phyloP scores from a whole-genome alignment of 2,329 filamentous ascomycete species.

The Graphium sp. region DNA sequence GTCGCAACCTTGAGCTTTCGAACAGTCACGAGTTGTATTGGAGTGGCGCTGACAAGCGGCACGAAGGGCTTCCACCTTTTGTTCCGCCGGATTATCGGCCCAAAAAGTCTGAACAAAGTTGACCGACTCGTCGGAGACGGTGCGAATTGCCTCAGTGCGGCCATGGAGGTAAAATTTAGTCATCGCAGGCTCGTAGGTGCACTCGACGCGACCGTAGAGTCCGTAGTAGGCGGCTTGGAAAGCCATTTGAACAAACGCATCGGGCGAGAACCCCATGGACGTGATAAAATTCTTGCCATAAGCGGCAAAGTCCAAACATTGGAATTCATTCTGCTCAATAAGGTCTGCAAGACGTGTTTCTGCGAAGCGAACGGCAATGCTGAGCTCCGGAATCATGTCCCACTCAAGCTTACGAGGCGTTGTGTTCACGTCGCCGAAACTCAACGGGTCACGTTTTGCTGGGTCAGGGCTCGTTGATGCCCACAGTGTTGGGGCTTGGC shows the following conservation, averaged over 20 bases:
- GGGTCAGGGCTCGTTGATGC: constrained; percentile 81
- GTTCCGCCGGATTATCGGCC: constrained; percentile 68
- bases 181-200: constrained; percentile 96
- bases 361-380: constrained; percentile 82
- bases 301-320: constrained; percentile 71
- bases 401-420: constrained; percentile 94
- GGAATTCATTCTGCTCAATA: constrained; percentile 92
- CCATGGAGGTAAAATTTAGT: constrained; percentile 89
- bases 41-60: constrained; percentile 75
- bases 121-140: constrained; percentile 69
- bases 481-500: constrained; percentile 82
- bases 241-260: constrained; percentile 97
- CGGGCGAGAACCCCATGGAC: constrained; percentile 88
- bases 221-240: constrained; percentile 98
- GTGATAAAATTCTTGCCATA: constrained; percentile 99
- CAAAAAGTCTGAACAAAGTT: constrained; percentile 89
- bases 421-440: constrained; percentile 84
- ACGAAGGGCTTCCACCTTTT: constrained; percentile 74
- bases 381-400: constrained; percentile 89
- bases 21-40: constrained; percentile 63
- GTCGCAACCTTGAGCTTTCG: constrained; percentile 82
- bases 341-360: constrained; percentile 88
- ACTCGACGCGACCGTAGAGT: constrained; percentile 83
- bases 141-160: constrained; percentile 81
- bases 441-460: constrained; percentile 75